These are phyloP conservation scores for Acanthamoeba healyi DNA, from an alignment of 208 protist genomes.

Conservation along the genomic window DNA sequence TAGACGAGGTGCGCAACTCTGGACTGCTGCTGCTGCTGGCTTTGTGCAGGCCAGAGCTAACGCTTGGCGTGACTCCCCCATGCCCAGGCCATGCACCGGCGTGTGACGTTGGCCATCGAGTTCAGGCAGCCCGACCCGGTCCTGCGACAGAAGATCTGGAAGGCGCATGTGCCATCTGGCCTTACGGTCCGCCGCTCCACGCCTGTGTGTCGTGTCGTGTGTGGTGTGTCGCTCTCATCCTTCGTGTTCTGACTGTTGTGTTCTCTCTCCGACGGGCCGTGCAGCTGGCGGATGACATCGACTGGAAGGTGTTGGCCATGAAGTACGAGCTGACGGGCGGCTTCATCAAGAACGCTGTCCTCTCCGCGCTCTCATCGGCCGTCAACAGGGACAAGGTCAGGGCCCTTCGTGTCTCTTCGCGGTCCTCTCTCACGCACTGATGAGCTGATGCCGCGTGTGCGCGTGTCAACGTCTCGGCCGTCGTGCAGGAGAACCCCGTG, in stretches of 20 bases:
- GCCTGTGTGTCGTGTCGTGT: too few species aligned
- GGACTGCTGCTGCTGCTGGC: too few species aligned
- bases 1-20: constrained; percentile 74
- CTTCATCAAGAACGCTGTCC: constrained; percentile 85
- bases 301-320: constrained; percentile 75
- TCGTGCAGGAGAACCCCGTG: background rate
- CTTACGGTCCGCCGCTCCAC: constrained; percentile 41
- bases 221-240: too few species aligned
- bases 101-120: constrained; percentile 82
- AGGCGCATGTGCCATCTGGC: constrained; percentile 62
- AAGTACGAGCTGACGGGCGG: constrained; percentile 85
- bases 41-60: too few species aligned
- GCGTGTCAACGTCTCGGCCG: too few species aligned
- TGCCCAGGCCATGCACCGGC: background rate
- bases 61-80: too few species aligned
- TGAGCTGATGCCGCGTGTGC: too few species aligned
- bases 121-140: constrained; percentile 78
- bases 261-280: background rate
- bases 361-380: constrained; percentile 79
- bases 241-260: background rate
- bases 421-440: too few species aligned
- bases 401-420: too few species aligned
- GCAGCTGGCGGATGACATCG: constrained; percentile 72
- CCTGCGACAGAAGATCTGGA: constrained; percentile 81
- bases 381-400: constrained; percentile 76